Evolutionary conservation across 2,329 filamentous ascomycete genomes (phyloP), one percentile per base, ranked within the genome.

Genomic region (Aspergillus piperis): DNA sequence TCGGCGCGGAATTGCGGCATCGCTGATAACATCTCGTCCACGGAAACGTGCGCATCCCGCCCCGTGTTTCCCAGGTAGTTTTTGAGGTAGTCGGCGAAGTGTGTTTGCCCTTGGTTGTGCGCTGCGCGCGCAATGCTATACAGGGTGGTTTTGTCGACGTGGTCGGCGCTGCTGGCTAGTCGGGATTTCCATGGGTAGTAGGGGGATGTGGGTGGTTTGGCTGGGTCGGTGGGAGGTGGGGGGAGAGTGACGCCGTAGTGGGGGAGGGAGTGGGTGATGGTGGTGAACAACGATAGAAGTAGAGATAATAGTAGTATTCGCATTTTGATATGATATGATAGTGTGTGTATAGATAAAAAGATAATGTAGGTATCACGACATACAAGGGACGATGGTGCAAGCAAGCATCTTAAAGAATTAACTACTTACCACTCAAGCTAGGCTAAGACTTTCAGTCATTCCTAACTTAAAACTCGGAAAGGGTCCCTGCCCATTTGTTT

Each of bases 61-160:
- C 56, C 56, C 2, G 56, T 52, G 49, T 58, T 58, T 30, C 32
- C n/a, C 15, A 58, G 56, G 10, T 53, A 58, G 36, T 58, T 49
- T 10, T 36, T 17, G 13, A 58, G 38, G 27, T 58, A 52, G 49
- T 41, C 19, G 8, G 49, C 50, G 36, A 52, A 51, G n/a, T 58
- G 38, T 11, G 49, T 23, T 6, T 30, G 48, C 6, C 50, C 48
- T 49, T 52, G 49, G 13, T 21, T 23, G 5, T 52, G 36, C 2
- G 49, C 49, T 2, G 48, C 21, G 32, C 39, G 47, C 25, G 56
- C 56, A 17, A 58, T 23, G 13, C 23, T 39, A 39, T 58, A 58
- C 13, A 58, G 25, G 7, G 25, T 42, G 8, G 56, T 58, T 30
- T 38, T 53, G n/a, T 8, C 13, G 11, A 47, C n/a, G 49, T 58